Conservation (phyloP, 257 asterid genomes). For the Verbascum thapsus region DNA sequence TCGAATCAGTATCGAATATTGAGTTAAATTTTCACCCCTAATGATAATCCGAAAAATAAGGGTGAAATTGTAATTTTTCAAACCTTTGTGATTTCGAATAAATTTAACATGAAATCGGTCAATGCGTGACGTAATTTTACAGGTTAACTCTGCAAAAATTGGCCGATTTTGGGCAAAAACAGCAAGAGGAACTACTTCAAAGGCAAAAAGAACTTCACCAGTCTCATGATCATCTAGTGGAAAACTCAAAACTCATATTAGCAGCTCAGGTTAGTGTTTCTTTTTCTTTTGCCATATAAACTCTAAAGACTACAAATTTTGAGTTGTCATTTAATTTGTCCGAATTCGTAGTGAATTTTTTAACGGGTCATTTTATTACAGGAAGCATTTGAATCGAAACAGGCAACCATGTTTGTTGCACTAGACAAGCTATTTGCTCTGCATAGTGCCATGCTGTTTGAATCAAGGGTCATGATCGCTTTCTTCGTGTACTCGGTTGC, state of each 20-base stretch:
- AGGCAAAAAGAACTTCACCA: slow-evolving; percentile 64
- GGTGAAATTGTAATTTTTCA: no score
- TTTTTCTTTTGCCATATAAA: background rate
- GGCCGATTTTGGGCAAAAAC: slow-evolving; percentile 72
- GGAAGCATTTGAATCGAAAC: slow-evolving; percentile 88
- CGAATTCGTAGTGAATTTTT: background rate
- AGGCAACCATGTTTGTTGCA: slow-evolving; percentile 76
- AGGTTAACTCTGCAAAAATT: slow-evolving; percentile 62
- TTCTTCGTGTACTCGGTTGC: slow-evolving; percentile 58
- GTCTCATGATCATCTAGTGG: slow-evolving; percentile 71
- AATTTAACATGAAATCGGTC: background rate
- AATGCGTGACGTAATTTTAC: background rate
- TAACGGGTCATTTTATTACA: slow-evolving; percentile 30
- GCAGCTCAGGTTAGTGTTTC: slow-evolving; percentile 62
- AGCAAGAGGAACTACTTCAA: slow-evolving; percentile 66
- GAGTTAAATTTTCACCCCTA: no score
- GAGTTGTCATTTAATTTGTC: background rate
- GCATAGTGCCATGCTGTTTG: slow-evolving; percentile 75
- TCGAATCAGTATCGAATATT: background rate
- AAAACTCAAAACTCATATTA: slow-evolving; percentile 68
- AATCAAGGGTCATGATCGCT: slow-evolving; percentile 65
- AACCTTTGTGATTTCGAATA: no score
- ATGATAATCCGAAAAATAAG: no score
- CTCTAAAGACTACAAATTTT: background rate
- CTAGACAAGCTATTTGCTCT: slow-evolving; percentile 75